Conservation (phyloP, 2,329 filamentous ascomycete genomes). For the Metarhizium guizhouense region DNA sequence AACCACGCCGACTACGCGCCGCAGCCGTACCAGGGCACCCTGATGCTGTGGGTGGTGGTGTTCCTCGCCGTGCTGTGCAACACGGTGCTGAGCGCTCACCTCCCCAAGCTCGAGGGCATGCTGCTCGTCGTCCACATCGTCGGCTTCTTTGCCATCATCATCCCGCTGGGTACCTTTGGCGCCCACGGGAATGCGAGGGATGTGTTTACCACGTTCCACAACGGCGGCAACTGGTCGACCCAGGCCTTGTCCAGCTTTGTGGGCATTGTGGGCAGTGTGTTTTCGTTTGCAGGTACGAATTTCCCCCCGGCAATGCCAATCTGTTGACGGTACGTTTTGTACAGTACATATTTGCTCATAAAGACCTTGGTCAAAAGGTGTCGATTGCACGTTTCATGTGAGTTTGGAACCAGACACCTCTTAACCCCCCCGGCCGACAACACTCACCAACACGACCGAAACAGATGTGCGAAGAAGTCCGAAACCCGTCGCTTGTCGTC, state of each 20-base stretch:
- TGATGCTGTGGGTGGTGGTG: conserved; percentile 38
- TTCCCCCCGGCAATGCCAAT: neutral
- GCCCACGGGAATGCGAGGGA: conserved; percentile 19
- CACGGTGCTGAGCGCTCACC: conserved; percentile 32
- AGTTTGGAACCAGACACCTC: neutral
- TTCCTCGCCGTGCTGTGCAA: conserved; percentile 41
- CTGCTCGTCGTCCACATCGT: conserved; percentile 39
- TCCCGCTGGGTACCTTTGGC: conserved; percentile 22
- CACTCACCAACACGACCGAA: neutral
- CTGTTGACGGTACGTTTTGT: no score
- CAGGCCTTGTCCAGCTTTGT: conserved; percentile 35
- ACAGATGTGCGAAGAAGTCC: conserved; percentile 36
- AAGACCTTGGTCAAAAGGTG: no score
- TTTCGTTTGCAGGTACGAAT: conserved; percentile 18
- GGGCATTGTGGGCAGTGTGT: conserved; percentile 32
- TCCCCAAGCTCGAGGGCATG: conserved; percentile 41
- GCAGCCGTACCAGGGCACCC: conserved; percentile 37
- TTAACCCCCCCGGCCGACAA: no score
- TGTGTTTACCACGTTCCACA: conserved; percentile 34
- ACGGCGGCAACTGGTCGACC: conserved; percentile 31
- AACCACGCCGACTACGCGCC: conserved; percentile 12
- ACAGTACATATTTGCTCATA: no score
- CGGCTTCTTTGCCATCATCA: conserved; percentile 23
- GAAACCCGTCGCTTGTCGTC: conserved; percentile 38
- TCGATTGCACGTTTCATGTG: no score